Evolutionary conservation across 2,329 filamentous ascomycete genomes (phyloP), one percentile per base, ranked within the genome.

Genomic region (Paracamarosporium sp.): DNA sequence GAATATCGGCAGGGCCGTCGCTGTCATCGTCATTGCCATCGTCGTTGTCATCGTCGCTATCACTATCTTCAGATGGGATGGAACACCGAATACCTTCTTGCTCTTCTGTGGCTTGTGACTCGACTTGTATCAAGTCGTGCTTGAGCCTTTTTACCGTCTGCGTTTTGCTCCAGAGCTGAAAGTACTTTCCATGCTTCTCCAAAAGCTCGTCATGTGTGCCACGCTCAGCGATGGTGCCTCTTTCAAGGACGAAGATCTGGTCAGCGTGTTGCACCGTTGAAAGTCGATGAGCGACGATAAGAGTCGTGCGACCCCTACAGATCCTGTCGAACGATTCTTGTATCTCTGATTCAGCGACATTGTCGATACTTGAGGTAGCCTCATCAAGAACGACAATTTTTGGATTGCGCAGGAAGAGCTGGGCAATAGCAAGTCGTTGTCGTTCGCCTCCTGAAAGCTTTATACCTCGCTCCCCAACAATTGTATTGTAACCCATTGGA

Each of bases 371-470:
- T 51, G 90, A 91, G 61, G 93, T 94, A 0, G 92, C 88, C 78
- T 96, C 92, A 68, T 96, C 92, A 1, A 96, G 83, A 12, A 96
- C 88, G 7, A 96, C 83, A 43, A 96, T 83, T 66, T 93, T 90
- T 0, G 90, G 89, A 57, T 85, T 84, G 75, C 93, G 92, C 71
- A 94, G 85, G 55, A 92, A 81, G 15, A 91, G 88, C 4, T 92
- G 86, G 17, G 86, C 86, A 69, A 89, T 89, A 5, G 86, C 85
- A 15, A 89, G 80, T 43, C 86, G 83, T 65, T 89, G 86, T n/a
- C 87, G 73, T 70, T 88, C 86, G 24, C 86, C 86, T 1, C 86
- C 86, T 7, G 86, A 89, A 1, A 89, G 74, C 55, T 70, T 71
- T 36, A 66, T 58, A n/a, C 69, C 69, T 11, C 65, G 62, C 31